Evolutionary conservation across 805 yeast genomes (phyloP).

Genomic region (Pichia cephalocereana): DNA sequence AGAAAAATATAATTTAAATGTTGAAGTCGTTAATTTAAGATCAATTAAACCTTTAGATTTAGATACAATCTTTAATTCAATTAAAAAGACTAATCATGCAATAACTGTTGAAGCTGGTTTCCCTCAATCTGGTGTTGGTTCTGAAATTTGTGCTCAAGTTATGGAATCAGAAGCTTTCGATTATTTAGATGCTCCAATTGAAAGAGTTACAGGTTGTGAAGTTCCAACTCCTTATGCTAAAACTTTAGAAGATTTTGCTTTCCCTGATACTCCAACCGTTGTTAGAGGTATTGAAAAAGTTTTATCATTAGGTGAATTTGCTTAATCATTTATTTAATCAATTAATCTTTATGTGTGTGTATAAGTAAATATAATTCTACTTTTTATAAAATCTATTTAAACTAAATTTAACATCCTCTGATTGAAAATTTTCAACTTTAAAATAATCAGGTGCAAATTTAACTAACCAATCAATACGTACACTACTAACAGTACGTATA

Average conservation of each 20-base stretch:
- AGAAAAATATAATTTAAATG: slow-evolving; percentile 78
- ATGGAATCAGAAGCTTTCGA: slow-evolving; percentile 99
- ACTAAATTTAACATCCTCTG: slow-evolving; percentile 65
- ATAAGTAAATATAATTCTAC: slow-evolving; percentile 12
- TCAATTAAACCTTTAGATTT: slow-evolving; percentile 95
- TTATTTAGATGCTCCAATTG: slow-evolving; percentile 96
- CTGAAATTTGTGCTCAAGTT: slow-evolving; percentile 94
- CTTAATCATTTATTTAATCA: slow-evolving; percentile 9
- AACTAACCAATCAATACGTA: slow-evolving; percentile 87
- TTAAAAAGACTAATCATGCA: slow-evolving; percentile 94
- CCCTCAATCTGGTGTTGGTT: slow-evolving; percentile 98
- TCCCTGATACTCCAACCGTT: slow-evolving; percentile 93
- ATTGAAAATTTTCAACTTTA: slow-evolving; percentile 50
- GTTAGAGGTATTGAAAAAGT: slow-evolving; percentile 80
- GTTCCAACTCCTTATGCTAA: slow-evolving; percentile 98
- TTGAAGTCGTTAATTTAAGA: slow-evolving; percentile 92
- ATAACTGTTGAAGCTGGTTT: slow-evolving; percentile 94
- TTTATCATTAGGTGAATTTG: slow-evolving; percentile 44
- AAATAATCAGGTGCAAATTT: slow-evolving; percentile 72
- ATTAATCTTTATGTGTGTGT: background rate
- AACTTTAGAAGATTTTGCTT: slow-evolving; percentile 94
- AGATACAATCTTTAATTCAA: slow-evolving; percentile 73
- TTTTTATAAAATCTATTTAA: slow-evolving; percentile 50
- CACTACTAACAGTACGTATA: slow-evolving; percentile 85
- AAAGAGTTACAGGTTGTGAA: slow-evolving; percentile 98